Base-by-base conservation (phyloP, 1,284 basidiomycete species). In the Stygiomarasmius scandens region DNA sequence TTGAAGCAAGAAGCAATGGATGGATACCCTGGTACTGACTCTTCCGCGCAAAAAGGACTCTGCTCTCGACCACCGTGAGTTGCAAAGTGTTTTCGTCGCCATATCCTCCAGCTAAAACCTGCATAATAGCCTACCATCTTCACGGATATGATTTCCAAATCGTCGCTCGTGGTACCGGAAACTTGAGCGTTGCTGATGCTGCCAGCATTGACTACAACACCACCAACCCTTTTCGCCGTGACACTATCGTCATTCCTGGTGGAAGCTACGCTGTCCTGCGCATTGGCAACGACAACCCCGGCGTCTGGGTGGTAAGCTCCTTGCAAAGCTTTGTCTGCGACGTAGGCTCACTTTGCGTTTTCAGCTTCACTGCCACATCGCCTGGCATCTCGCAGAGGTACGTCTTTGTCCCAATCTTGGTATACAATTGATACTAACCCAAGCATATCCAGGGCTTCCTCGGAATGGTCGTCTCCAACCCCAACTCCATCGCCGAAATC, bases 141-240 rank as follows among this genome's bases (percentile, higher is more conserved):
- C 46, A 47, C 46, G 46, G 46, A 23, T 27, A 47, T 8, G 46
- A 47, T 27, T 47, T 47, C 46, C 27, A 27, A 22, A 47, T 47
- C 14, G 46, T 47, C 22, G 46, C 46, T 47, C 46, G 46, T 5
- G 46, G 46, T 22, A 24, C 46, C 16, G 46, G 46, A 19, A 22
- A 47, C 14, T 27, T 47, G 23, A 47, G 23, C 46, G 22, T 24
- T 24, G 46, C 23, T 8, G 8, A 24, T 8, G 46, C 46, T 23
- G 46, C 23, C 16, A 47, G 22, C 27, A 12, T 47, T 23, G 27
- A 23, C 8, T 47, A 47, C 22, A 47, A 47, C 20, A 27, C 27
- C 10, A 47, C 46, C 9, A 47, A 47, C 46, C 46, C 46, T 47
- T 14, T 47, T 24, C 46, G 3, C 11, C 46, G 46, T 14, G 46